Base-by-base conservation (phyloP, 257 asterid species). In the Plantago major region DNA sequence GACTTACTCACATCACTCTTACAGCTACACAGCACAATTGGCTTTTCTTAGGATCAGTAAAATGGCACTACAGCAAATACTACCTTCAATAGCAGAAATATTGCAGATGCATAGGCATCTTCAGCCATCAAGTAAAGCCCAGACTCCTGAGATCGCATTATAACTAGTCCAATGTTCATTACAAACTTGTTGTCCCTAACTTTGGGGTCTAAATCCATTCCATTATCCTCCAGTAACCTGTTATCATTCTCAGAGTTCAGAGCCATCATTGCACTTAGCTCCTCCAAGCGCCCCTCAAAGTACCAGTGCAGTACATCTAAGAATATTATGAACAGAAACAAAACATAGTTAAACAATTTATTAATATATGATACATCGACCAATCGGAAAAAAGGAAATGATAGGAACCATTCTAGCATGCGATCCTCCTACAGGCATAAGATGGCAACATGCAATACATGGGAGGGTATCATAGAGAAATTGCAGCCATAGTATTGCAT, bases 21-120 rank as follows among this genome's bases (percentile, higher is more conserved):
- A 67, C 51, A 53, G 26, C 26, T 22, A 19, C 22, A 22, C 14
- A 46, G 46, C 33, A 42, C 60, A 67, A 38, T 50, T 51, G 33
- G 68, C 37, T 7, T 51, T 55, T 73, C 69, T 26, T 15, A 67
- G 16, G 46, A 33, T 4, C 40, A 33, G 40, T 33, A 33, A 71
- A 56, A 55, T 30, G 42, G 11, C 5, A 49, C 30, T 19, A 17
- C 11, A 62, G 53, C 46, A 53, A 43, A 40, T 58, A 55, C 62
- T 63, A 85, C 96, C 94, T 86, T 84, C 81, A 89, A 71, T 70
- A 92, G 85, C 26, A 74, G 74, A 82, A 83, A 92, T 73, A 92
- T 89, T 19, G 97, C 95, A 64, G 99, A 92, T 33, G 96, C 97
- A 69, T 92, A 92, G 66, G 99, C 99, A 83, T 92, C 97, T 78